These are phyloP conservation scores for Xylariaceae sp. DNA, from an alignment of 2,329 filamentous ascomycete genomes.

Conservation along the genomic window DNA sequence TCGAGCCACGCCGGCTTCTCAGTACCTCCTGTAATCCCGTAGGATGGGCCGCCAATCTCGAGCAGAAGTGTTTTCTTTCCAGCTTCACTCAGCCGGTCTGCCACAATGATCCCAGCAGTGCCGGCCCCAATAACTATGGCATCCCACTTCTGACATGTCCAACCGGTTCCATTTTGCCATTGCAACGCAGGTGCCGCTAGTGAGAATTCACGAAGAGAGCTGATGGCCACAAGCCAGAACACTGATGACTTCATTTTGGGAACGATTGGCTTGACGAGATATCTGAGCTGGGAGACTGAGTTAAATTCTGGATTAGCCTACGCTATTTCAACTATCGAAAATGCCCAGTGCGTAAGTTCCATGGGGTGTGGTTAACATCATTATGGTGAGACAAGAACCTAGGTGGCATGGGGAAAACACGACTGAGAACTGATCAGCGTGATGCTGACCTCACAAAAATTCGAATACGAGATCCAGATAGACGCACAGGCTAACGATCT, in stretches of 20 bases:
- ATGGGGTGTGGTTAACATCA: too few relatives aligned
- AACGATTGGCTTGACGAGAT: too few relatives aligned
- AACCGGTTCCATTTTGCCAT: conserved; percentile 26
- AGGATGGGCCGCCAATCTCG: conserved; percentile 57
- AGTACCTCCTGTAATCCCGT: conserved; percentile 54
- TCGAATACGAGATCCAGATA: too few relatives aligned
- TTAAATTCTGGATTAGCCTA: too few relatives aligned
- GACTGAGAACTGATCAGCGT: too few relatives aligned
- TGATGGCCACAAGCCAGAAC: neutral
- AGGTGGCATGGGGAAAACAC: too few relatives aligned
- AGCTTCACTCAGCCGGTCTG: conserved; percentile 56
- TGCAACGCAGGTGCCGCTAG: conserved; percentile 24
- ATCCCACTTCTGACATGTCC: conserved; percentile 39
- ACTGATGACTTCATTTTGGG: conserved; percentile 16
- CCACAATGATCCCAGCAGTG: conserved; percentile 58
- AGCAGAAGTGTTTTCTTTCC: conserved; percentile 58
- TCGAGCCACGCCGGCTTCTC: conserved; percentile 55
- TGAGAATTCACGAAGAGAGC: neutral
- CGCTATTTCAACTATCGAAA: too few relatives aligned
- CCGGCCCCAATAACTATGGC: conserved; percentile 56
- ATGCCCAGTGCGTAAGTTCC: too few relatives aligned
- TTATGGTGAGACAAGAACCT: too few relatives aligned
- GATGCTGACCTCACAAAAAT: too few relatives aligned
- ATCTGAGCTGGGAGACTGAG: too few relatives aligned
- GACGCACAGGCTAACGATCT: too few relatives aligned